Base-by-base conservation (phyloP, 2,329 filamentous ascomycete species). In the Sporothrix dimorphospora region DNA sequence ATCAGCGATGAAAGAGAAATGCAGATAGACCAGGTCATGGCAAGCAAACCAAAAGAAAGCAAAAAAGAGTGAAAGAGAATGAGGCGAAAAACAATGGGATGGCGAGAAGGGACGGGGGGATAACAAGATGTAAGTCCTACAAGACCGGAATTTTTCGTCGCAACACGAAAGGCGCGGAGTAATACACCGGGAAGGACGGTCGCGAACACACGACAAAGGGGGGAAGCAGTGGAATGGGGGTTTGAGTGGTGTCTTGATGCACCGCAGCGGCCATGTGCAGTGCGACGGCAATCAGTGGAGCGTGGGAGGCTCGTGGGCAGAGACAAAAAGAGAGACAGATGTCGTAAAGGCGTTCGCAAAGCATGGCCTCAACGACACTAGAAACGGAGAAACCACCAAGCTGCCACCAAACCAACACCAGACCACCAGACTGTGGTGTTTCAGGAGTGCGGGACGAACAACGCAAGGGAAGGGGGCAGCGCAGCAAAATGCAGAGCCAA, bases 371-470 rank as follows among this genome's bases (percentile, higher is more conserved):
- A 57, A 51, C 16, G 27, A 55, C 47, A 69, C 66, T 34, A 53
- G 65, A 53, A 51, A 69, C 34, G 14, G 49, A 5, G 38, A 53
- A 30, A 21, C 47, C 40, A 34, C 65, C 24, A 67, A 21, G 11
- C 24, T 49, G 47, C 14, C 42, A 47, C 42, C 16, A 49, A 49
- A 7, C n/a, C 16, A 19, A 49, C 19, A 49, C 19, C 47, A 49
- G 16, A 49, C 47, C 47, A 65, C 27, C 9, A 14, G 47, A 4
- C n/a, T 57, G 38, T 51, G 63, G 66, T 57, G 71, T 72, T 72
- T 72, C 71, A 72, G 67, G 68, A 66, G 53, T 70, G 71, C 71
- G 68, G 71, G 59, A 72, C 57, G 65, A 53, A 53, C 38, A 47
- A 69, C 42, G 72, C 38, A 69, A 71, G 63, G 65, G 57, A 66